Evolutionary conservation across 192 early-diverging fungal genomes (phyloP).

Genomic region (Gigaspora rosea): DNA sequence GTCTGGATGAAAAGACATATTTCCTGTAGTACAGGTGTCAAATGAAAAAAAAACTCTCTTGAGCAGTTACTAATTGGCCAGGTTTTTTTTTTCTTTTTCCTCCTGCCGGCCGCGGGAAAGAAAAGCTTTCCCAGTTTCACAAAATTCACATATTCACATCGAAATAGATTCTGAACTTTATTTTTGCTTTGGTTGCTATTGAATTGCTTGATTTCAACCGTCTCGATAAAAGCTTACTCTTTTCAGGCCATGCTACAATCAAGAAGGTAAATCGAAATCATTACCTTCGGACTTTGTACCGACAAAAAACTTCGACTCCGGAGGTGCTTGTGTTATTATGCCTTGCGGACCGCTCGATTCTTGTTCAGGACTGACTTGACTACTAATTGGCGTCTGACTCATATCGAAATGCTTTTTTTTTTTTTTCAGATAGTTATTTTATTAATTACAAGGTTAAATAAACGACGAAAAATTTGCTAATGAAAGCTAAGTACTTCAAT

Average conservation of each 20-base stretch:
- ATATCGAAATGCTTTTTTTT: constrained; percentile 13
- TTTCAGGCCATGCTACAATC: not conserved
- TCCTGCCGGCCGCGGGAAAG: not conserved
- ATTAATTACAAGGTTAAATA: not conserved
- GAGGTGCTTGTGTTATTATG: constrained; percentile 18
- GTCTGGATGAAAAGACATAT: constrained; percentile 12
- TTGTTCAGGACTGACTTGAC: constrained; percentile 26
- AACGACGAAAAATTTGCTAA: no score
- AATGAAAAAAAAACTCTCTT: not conserved
- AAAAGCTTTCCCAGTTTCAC: no score
- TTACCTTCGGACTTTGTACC: constrained; percentile 25
- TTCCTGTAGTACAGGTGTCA: not conserved
- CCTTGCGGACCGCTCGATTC: not conserved
- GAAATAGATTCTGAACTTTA: no score
- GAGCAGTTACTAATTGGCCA: not conserved
- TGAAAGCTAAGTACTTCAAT: no score
- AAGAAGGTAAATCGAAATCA: not conserved
- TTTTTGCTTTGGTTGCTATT: no score
- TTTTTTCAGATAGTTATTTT: not conserved
- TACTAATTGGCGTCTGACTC: constrained; percentile 25
- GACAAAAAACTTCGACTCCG: not conserved
- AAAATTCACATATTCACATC: no score
- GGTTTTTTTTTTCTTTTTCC: not conserved
- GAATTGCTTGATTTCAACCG: no score
- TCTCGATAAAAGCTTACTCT: no score